Conservation (phyloP, 352 stramenopile genomes). For the Phytophthora parvispora region DNA sequence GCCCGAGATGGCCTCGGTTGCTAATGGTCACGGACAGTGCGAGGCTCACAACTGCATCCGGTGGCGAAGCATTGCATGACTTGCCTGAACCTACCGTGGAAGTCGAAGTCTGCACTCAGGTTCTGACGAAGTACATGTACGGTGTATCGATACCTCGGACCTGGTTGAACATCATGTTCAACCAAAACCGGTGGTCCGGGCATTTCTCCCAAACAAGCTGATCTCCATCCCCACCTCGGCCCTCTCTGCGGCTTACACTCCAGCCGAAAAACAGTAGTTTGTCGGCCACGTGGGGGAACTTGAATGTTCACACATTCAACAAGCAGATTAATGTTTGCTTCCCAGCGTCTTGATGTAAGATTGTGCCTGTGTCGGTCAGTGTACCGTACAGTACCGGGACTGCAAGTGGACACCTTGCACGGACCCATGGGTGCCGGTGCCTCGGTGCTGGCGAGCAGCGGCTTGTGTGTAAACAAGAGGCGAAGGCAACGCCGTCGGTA, state of each 20-base stretch:
- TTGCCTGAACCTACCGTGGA: too few relatives aligned
- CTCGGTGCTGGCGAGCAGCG: slow-evolving; percentile 5
- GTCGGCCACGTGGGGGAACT: not conserved
- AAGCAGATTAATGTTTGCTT: not conserved
- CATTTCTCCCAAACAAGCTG: slow-evolving; percentile 7
- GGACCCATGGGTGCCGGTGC: not conserved
- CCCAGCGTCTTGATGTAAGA: too few relatives aligned
- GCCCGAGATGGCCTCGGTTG: slow-evolving; percentile 16
- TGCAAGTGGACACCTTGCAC: not conserved
- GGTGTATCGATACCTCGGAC: not conserved
- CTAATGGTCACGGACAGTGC: slow-evolving; percentile 16
- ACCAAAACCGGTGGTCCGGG: slow-evolving; percentile 5
- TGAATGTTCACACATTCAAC: not conserved
- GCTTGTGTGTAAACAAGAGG: not conserved
- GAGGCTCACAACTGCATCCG: not conserved
- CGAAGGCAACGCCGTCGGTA: not conserved
- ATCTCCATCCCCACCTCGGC: not conserved
- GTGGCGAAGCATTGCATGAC: not conserved
- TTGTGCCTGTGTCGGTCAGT: not conserved
- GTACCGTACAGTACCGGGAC: not conserved
- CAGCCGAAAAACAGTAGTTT: too few relatives aligned
- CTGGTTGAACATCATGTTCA: slow-evolving; percentile 30
- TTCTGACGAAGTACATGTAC: not conserved
- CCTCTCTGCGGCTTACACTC: not conserved
- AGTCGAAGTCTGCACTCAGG: too few relatives aligned